Percentiles rank a stretch among this genome's conserved stretches.
These are phyloP conservation scores for Floccularia luteovirens DNA, from an alignment of 768 basidiomycete species.

Conservation along the genomic window DNA sequence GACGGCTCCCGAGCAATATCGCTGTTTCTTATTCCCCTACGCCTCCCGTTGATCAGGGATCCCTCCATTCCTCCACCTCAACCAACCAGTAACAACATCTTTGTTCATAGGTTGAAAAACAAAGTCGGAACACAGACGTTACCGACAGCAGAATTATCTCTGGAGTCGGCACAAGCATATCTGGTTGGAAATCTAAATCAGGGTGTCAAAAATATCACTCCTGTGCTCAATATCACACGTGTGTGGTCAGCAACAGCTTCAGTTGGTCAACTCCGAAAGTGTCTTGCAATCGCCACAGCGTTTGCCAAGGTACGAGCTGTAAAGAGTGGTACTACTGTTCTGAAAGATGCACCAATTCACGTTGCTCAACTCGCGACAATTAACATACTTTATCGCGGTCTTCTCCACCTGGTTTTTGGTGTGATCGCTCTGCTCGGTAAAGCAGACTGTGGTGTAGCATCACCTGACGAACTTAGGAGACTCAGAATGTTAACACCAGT, in stretches of 20 bases:
- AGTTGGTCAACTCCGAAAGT: constrained; percentile 50
- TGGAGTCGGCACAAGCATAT: constrained; percentile 53
- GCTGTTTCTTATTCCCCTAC: constrained; percentile 67
- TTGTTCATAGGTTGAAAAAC: constrained; percentile 68
- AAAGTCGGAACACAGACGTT: constrained; percentile 71
- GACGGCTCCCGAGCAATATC: constrained; percentile 62
- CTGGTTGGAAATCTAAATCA: constrained; percentile 50
- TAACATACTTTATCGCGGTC: constrained; percentile 55
- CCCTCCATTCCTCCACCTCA: constrained; percentile 32
- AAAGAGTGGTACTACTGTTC: constrained; percentile 37
- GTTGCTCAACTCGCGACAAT: constrained; percentile 57
- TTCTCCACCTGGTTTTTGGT: constrained; percentile 58
- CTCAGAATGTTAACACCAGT: constrained; percentile 63
- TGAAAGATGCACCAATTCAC: constrained; percentile 52
- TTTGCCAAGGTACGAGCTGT: constrained; percentile 57
- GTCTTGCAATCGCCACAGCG: constrained; percentile 56
- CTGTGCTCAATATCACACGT: constrained; percentile 74
- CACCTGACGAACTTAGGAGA: constrained; percentile 38
- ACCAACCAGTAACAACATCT: constrained; percentile 55
- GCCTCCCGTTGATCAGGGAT: constrained; percentile 40
- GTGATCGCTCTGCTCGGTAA: constrained; percentile 52
- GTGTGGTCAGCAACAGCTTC: constrained; percentile 54
- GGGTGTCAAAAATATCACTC: constrained; percentile 61
- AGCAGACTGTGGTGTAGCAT: constrained; percentile 47
- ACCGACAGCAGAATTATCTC: constrained; percentile 69